Evolutionary conservation across 1,284 basidiomycete genomes (phyloP), one percentile per base, ranked within the genome.

Genomic region (Moesziomyces aphidis): DNA sequence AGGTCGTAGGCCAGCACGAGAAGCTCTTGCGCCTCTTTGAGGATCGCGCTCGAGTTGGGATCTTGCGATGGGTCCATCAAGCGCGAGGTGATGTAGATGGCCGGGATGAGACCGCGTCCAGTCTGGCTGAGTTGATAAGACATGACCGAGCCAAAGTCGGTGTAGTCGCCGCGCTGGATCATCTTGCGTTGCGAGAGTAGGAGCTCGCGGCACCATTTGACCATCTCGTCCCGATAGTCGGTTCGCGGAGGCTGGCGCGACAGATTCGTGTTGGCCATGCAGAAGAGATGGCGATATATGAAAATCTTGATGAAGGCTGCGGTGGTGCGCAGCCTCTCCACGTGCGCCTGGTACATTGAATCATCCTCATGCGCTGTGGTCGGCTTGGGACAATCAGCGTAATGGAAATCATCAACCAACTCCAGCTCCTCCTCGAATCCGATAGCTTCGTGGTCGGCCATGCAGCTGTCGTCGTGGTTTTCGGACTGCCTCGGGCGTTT

Each of bases 271-370:
- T 75, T 75, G 9, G 51, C 73, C 31, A 53, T 47, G 28, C 54
- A 67, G 45, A 75, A 68, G 8, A 75, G 61, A 42, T 75, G 73
- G 1, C 73, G 45, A 34, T 57, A 75, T 19, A 71, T 75, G 55
- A 75, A 75, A 52, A 75, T 71, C 45, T 71, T 71, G 61, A 75
- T 71, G 24, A 75, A 75, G 26, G 73, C 73, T 5, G 64, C 73
- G 15, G 64, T 71, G 13, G 68, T 75, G 11, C 73, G 59, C 15
- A 75, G 62, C 43, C 73, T 55, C 46, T 75, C 73, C 26, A 67
- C 48, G 34, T 75, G 73, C 13, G 68, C 63, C 21, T 71, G 63
- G 43, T 61, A 75, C 73, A 75, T 75, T 1, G 57, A 44, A 28
- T 75, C 73, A 47, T 75, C 73, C 34, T 67, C 60, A 49, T 71